Evolutionary conservation across 345 rosid species (phyloP).

Genomic region (Capsella bursapastoris): DNA sequence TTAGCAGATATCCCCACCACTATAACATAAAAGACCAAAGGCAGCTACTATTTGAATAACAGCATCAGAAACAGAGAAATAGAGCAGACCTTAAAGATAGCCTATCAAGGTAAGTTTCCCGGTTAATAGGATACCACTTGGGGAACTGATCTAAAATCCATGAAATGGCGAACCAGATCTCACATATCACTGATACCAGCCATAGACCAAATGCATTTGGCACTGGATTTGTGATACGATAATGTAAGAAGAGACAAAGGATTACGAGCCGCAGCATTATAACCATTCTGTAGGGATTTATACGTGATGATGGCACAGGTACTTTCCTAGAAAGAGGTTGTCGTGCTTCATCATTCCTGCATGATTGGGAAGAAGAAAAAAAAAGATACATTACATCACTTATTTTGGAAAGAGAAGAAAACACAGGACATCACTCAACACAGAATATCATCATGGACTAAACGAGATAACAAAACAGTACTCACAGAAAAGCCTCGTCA

Average conservation of each 20-base stretch:
- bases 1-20: conserved; percentile 13
- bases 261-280: conserved; percentile 82
- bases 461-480: conserved; percentile 30
- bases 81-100: conserved; percentile 69
- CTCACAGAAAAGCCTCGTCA: conserved; percentile 89
- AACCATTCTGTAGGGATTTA: conserved; percentile 97
- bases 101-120: conserved; percentile 94
- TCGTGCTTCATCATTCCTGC: conserved; percentile 87
- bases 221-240: conserved; percentile 88
- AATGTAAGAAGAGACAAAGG: conserved; percentile 81
- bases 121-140: conserved; percentile 88
- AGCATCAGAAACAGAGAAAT: conserved; percentile 12
- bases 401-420: neutral
- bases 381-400: neutral
- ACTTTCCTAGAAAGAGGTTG: conserved; percentile 95
- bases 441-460: neutral
- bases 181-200: conserved; percentile 93
- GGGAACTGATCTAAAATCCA: conserved; percentile 99
- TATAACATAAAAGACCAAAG: neutral
- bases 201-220: conserved; percentile 79
- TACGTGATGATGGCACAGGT: conserved; percentile 82
- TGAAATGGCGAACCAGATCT: conserved; percentile 95
- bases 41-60: neutral
- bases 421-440: neutral
- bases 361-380: neutral